phyloP scores from a whole-genome alignment of 768 basidiomycete species.

The Tulasnella sp. region DNA sequence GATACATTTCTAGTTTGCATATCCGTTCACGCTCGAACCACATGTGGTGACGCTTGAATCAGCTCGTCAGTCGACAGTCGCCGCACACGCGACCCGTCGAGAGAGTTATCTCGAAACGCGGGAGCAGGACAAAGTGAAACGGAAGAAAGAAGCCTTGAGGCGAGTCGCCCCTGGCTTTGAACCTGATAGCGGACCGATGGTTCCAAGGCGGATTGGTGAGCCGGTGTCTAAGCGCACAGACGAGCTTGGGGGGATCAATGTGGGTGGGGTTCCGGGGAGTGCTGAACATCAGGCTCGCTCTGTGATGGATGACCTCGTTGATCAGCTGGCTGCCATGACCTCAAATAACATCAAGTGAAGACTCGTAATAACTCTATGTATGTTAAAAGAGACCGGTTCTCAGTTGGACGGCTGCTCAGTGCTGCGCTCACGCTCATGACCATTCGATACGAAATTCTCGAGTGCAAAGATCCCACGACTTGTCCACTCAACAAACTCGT shows the following conservation, averaged over 20 bases:
- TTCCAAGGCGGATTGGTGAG: slow-evolving; percentile 35
- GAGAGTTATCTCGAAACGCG: slow-evolving; percentile 59
- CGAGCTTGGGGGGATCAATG: slow-evolving; percentile 14
- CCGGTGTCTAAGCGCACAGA: slow-evolving; percentile 20
- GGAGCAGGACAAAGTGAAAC: slow-evolving; percentile 64
- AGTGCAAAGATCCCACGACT: no score
- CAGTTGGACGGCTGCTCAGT: no score
- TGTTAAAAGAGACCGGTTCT: no score
- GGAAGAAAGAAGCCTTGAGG: slow-evolving; percentile 55
- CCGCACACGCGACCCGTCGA: slow-evolving; percentile 52
- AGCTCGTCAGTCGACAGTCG: slow-evolving; percentile 53
- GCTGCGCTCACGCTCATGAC: no score
- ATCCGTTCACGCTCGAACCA: slow-evolving; percentile 87
- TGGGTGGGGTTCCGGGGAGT: slow-evolving; percentile 24
- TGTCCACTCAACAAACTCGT: no score
- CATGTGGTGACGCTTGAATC: slow-evolving; percentile 71
- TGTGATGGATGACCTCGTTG: slow-evolving; percentile 76
- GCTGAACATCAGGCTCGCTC: slow-evolving; percentile 5
- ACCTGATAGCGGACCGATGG: slow-evolving; percentile 46
- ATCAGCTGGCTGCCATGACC: slow-evolving; percentile 63
- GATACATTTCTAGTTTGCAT: slow-evolving; percentile 60
- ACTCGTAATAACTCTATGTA: no score
- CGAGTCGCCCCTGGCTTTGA: slow-evolving; percentile 80
- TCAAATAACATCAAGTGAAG: slow-evolving; percentile 19
- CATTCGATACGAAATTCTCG: no score